Evolutionary conservation across 2,329 filamentous ascomycete genomes (phyloP), one percentile per base, ranked within the genome.

Genomic region (Colletotrichum plurivorum): DNA sequence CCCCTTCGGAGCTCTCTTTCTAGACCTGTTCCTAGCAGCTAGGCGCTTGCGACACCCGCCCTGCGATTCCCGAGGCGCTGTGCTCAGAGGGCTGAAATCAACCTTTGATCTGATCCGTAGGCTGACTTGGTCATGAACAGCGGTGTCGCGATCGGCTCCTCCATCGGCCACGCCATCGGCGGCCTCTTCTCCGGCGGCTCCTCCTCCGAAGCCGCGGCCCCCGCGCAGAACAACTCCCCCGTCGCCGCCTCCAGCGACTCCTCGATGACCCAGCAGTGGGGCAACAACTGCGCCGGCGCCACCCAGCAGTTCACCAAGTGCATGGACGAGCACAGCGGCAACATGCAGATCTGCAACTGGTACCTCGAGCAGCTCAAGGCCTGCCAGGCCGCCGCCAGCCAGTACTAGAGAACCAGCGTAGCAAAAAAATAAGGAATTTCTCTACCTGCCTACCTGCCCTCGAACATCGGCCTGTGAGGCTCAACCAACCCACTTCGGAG

Each of bases 281-380:
- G 76, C 71, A 87, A 83, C 82, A 93, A 92, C 80, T 99, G 96
- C 84, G 90, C 90, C 72, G 89, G 87, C 63, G 94, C 96, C 75
- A 90, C 94, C 63, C 90, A 91, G 82, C 90, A 89, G 83, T 98
- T 99, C 88, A 95, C 94, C 77, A 92, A 92, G 85, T 99, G 96
- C 88, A 92, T 99, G 92, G 95, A 98, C 82, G 93, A 98, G 78
- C 93, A 99, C 82, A 86, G 90, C 79, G 96, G 96, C 75, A 94
- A 96, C 84, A 90, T 99, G 92, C 92, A 92, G 79, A 97, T 98
- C 79, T 99, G 96, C 85, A 93, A 93, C 74, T 99, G 95, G 95
- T 99, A 99, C 82, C 85, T 99, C 76, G 96, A 99, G 82, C 95
- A 99, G 89, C 87, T 99, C 82, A 95, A 95, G 88, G 92, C 93